These are phyloP conservation scores for Xylaria sp. DNA, from an alignment of 2,329 filamentous ascomycete genomes.

Conservation along the genomic window DNA sequence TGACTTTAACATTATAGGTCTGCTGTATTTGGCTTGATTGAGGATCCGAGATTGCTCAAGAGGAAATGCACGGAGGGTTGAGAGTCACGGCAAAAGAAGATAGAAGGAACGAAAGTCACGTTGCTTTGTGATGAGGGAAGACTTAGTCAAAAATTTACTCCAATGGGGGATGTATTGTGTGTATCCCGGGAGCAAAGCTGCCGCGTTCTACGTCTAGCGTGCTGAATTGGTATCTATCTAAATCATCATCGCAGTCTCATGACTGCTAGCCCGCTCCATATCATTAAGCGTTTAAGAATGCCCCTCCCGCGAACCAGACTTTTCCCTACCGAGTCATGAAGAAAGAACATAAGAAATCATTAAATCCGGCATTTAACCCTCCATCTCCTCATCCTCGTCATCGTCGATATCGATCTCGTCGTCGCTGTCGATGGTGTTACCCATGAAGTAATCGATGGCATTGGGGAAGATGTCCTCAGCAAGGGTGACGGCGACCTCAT, in stretches of 20 bases:
- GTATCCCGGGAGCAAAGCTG: constrained; percentile 13
- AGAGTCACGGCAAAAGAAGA: neutral
- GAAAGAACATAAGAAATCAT: constrained; percentile 29
- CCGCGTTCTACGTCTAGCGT: constrained; percentile 29
- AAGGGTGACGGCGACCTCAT: constrained; percentile 46
- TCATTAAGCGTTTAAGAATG: constrained; percentile 35
- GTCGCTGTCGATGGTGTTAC: constrained; percentile 44
- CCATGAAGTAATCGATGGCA: constrained; percentile 47
- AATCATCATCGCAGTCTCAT: constrained; percentile 37
- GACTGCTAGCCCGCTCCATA: constrained; percentile 25
- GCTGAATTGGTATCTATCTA: constrained; percentile 41
- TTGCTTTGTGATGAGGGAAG: neutral
- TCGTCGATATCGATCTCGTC: constrained; percentile 44
- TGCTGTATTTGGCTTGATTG: constrained; percentile 3
- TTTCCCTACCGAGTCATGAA: constrained; percentile 34
- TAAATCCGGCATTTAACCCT: constrained; percentile 34
- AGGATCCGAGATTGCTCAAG: neutral
- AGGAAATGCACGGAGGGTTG: neutral
- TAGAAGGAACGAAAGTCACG: neutral
- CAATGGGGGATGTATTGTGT: constrained; percentile 29
- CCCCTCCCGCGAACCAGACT: constrained; percentile 23
- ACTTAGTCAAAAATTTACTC: neutral
- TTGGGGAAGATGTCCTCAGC: constrained; percentile 46
- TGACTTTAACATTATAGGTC: neutral
- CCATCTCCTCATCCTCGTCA: constrained; percentile 47